These are phyloP conservation scores for Lentinula guzmanii DNA, from an alignment of 768 basidiomycete species.

Conservation along the genomic window DNA sequence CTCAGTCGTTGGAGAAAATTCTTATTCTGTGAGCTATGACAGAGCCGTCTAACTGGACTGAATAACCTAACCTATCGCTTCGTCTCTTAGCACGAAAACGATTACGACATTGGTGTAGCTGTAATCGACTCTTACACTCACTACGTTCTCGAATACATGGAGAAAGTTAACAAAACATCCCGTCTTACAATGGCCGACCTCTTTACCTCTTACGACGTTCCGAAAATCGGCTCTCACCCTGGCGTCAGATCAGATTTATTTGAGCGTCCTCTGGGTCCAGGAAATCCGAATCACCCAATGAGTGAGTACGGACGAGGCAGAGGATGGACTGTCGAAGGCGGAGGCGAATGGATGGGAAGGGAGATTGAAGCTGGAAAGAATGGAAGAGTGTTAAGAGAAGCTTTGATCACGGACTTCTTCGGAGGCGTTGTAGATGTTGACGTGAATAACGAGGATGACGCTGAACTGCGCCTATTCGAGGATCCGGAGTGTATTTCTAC, in stretches of 20 bases:
- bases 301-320: not conserved
- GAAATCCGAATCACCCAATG: not conserved
- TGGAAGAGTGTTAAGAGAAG: slow-evolving; percentile 15
- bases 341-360: slow-evolving; percentile 4
- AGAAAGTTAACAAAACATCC: slow-evolving; percentile 88
- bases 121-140: slow-evolving; percentile 97
- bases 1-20: slow-evolving; percentile 78
- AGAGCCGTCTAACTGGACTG: too few species aligned
- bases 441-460: slow-evolving; percentile 39
- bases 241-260: slow-evolving; percentile 90
- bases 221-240: slow-evolving; percentile 73
- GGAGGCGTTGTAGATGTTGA: slow-evolving; percentile 58
- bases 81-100: slow-evolving; percentile 72
- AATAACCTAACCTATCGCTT: not conserved
- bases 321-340: not conserved
- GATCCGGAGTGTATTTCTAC: not conserved
- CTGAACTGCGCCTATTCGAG: not conserved
- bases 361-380: not conserved
- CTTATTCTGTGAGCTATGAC: slow-evolving; percentile 60
- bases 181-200: slow-evolving; percentile 75
- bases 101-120: slow-evolving; percentile 90
- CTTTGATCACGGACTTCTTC: slow-evolving; percentile 62
- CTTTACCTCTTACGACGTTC: slow-evolving; percentile 73
- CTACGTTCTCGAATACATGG: slow-evolving; percentile 85
- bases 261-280: slow-evolving; percentile 45